Percentiles rank a stretch among this genome's conserved stretches.
Evolutionary conservation across 2,329 filamentous ascomycete species (phyloP).

Genomic region (Stachybotrys echinatus): DNA sequence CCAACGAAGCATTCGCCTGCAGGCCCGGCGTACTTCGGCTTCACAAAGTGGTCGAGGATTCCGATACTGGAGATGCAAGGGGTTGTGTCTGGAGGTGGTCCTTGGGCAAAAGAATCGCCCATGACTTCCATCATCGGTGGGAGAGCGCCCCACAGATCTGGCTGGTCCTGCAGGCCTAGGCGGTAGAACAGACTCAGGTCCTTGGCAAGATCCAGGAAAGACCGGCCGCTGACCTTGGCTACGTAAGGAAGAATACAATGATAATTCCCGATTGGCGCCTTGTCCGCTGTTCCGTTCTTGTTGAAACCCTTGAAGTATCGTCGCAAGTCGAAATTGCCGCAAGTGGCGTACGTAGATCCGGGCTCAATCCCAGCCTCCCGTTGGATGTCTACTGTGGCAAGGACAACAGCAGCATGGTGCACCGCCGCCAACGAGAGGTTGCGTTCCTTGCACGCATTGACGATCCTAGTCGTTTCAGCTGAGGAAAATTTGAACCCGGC

Average conservation of each 20-base stretch:
- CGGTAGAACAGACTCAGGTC: conserved; percentile 1
- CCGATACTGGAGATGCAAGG: neutral
- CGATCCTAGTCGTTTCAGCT: neutral
- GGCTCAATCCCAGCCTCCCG: neutral
- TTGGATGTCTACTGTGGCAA: neutral
- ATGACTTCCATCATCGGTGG: neutral
- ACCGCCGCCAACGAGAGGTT: neutral
- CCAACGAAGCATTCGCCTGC: neutral
- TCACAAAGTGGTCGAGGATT: neutral
- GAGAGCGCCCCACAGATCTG: neutral
- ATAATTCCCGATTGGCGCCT: neutral
- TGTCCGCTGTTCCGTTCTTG: neutral
- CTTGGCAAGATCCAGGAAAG: neutral
- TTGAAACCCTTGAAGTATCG: neutral
- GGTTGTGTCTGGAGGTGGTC: neutral
- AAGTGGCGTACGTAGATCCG: neutral
- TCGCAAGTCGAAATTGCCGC: neutral
- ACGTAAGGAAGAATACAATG: neutral
- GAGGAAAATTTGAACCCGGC: neutral
- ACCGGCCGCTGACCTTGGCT: neutral
- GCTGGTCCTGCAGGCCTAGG: neutral
- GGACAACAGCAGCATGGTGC: neutral
- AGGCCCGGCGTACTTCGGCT: neutral
- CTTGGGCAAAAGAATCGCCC: neutral
- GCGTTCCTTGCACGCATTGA: neutral